Evolutionary conservation across 768 basidiomycete genomes (phyloP).

Genomic region (Agrocybe chaxingu): DNA sequence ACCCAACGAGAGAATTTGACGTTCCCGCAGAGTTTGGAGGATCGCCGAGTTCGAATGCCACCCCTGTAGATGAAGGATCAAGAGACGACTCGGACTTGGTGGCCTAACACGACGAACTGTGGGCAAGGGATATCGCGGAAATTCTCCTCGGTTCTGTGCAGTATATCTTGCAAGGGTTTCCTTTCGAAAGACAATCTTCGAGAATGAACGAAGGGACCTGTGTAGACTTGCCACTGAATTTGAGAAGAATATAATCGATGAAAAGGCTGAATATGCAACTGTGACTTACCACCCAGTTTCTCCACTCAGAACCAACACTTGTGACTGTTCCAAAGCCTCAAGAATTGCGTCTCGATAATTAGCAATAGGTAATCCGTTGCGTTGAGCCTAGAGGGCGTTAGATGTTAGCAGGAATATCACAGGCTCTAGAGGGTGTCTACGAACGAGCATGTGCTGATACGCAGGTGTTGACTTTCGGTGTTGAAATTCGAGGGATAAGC

Average conservation of each 20-base stretch:
- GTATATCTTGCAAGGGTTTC: conserved; percentile 83
- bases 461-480: conserved; percentile 56
- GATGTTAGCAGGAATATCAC: not conserved
- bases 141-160: conserved; percentile 96
- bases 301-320: conserved; percentile 79
- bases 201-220: conserved; percentile 94
- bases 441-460: conserved; percentile 89
- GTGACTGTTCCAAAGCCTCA: conserved; percentile 63
- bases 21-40: conserved; percentile 75
- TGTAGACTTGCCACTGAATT: conserved; percentile 86
- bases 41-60: conserved; percentile 92
- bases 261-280: not conserved
- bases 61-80: conserved; percentile 33
- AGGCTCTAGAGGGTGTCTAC: conserved; percentile 21
- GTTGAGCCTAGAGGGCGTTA: conserved; percentile 49
- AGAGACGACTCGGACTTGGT: not conserved
- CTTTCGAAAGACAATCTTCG: conserved; percentile 81
- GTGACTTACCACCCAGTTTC: conserved; percentile 39
- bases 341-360: conserved; percentile 73
- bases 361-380: conserved; percentile 84
- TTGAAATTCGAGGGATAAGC: conserved; percentile 52
- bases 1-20: conserved; percentile 78
- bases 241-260: conserved; percentile 2
- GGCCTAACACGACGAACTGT: conserved; percentile 42
- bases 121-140: conserved; percentile 92